phyloP scores from a whole-genome alignment of 2,329 filamentous ascomycete genomes.

The Stemphylium lycopersici region DNA sequence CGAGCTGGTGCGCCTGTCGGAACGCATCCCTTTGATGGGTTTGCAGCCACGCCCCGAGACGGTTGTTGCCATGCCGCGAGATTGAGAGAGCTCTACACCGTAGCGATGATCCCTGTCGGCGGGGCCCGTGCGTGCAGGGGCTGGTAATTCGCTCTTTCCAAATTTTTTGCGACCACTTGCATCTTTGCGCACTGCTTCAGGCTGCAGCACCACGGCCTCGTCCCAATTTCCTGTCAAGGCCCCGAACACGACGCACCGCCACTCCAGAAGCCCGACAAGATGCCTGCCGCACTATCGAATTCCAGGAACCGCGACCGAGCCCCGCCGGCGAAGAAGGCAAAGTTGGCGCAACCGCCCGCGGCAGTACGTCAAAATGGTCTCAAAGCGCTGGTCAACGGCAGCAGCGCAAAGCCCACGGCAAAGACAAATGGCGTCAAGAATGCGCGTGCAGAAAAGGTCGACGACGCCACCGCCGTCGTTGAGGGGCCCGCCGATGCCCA shows the following conservation, averaged over 20 bases:
- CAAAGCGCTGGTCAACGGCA: conserved; percentile 40
- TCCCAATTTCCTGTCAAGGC: conserved; percentile 5
- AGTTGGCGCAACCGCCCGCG: conserved; percentile 39
- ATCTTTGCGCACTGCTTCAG: conserved; percentile 29
- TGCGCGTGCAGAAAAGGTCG: conserved; percentile 58
- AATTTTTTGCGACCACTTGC: conserved; percentile 25
- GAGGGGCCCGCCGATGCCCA: conserved; percentile 54
- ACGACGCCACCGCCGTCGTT: conserved; percentile 64
- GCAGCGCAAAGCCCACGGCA: conserved; percentile 50
- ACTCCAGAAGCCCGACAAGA: conserved; percentile 9
- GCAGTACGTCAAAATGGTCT: conserved; percentile 36
- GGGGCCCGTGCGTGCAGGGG: conserved; percentile 16
- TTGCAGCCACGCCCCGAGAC: not conserved
- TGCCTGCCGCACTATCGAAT: conserved; percentile 43
- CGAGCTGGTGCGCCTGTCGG: not conserved
- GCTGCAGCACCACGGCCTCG: conserved; percentile 24
- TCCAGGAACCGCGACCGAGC: conserved; percentile 34
- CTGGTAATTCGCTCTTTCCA: conserved; percentile 21
- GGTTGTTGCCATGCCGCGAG: not conserved
- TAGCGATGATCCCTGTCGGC: conserved; percentile 15
- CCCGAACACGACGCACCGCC: not conserved
- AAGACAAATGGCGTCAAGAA: conserved; percentile 61
- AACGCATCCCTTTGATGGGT: too few species aligned
- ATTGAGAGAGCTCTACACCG: conserved; percentile 4
- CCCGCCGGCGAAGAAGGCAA: conserved; percentile 48